These are phyloP conservation scores for Wickerhamiella alocasiicola DNA, from an alignment of 805 yeast species.

Conservation along the genomic window DNA sequence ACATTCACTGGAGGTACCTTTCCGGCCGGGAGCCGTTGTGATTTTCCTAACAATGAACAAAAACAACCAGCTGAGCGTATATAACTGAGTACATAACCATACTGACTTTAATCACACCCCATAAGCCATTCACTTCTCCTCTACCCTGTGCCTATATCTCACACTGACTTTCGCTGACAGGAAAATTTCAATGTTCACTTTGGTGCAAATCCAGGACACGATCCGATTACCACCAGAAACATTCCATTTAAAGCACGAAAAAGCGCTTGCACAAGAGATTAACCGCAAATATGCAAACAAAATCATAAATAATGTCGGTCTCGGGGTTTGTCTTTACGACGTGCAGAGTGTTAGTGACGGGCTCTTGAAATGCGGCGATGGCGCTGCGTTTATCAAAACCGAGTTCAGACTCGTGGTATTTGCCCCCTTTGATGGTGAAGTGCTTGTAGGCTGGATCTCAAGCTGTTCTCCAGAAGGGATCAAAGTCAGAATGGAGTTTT, in stretches of 20 bases:
- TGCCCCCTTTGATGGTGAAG: slow-evolving; percentile 91
- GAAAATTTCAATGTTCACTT: slow-evolving; percentile 55
- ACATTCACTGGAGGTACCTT: too few species aligned
- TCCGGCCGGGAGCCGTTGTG: too few species aligned
- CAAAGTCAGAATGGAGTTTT: slow-evolving; percentile 70
- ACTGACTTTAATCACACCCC: too few species aligned
- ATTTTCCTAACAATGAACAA: too few species aligned
- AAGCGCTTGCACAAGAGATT: slow-evolving; percentile 66
- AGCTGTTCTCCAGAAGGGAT: slow-evolving; percentile 82
- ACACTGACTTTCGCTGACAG: neutral
- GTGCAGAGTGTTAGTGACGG: slow-evolving; percentile 76
- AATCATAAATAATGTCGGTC: slow-evolving; percentile 71
- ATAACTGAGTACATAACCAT: too few species aligned
- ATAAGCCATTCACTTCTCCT: neutral
- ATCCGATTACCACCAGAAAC: slow-evolving; percentile 80
- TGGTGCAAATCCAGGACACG: slow-evolving; percentile 69
- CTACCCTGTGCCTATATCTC: neutral
- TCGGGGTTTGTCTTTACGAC: slow-evolving; percentile 79
- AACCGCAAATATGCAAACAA: slow-evolving; percentile 78
- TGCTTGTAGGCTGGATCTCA: slow-evolving; percentile 83
- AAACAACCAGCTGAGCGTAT: too few species aligned
- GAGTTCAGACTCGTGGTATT: slow-evolving; percentile 67
- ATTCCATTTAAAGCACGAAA: slow-evolving; percentile 58
- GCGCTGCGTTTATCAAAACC: slow-evolving; percentile 64
- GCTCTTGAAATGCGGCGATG: slow-evolving; percentile 84